A percentile compares a stretch with the other conserved stretches of the same genome.
phyloP scores from a whole-genome alignment of 805 yeast genomes.

The Metschnikowia matae region DNA sequence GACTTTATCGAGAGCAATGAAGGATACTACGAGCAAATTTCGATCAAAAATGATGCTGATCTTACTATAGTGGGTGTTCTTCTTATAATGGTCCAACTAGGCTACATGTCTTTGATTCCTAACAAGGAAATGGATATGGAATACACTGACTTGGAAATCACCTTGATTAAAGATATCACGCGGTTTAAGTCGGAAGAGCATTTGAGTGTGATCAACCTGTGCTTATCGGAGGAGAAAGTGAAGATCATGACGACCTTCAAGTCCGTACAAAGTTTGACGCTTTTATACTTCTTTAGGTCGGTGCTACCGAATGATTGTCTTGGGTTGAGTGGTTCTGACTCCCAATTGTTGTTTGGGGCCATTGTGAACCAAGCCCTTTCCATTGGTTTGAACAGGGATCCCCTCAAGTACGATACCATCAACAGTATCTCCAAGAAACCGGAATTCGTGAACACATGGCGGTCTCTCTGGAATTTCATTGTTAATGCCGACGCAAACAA shows the following conservation, averaged over 20 bases:
- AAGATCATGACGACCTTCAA: constrained; percentile 31
- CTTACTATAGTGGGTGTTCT: constrained; percentile 28
- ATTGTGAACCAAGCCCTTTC: constrained; percentile 36
- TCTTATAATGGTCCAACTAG: constrained; percentile 30
- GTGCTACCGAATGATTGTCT: constrained; percentile 42
- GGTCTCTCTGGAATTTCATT: constrained; percentile 34
- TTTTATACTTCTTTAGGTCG: constrained; percentile 31
- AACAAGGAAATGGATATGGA: constrained; percentile 27
- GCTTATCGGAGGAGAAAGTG: constrained; percentile 30
- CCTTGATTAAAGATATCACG: constrained; percentile 29
- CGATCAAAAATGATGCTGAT: constrained; percentile 29
- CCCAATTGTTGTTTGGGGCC: constrained; percentile 35
- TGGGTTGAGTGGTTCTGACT: constrained; percentile 39
- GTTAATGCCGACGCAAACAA: constrained; percentile 27
- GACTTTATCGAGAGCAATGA: constrained; percentile 10
- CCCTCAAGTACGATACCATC: constrained; percentile 27
- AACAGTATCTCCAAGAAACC: constrained; percentile 28
- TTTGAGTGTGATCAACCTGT: constrained; percentile 28
- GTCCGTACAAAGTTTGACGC: constrained; percentile 32
- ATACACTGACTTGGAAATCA: constrained; percentile 25
- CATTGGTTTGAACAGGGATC: constrained; percentile 41
- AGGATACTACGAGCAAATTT: constrained; percentile 20
- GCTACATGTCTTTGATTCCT: constrained; percentile 37
- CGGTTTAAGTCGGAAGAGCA: constrained; percentile 26
- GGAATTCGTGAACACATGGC: constrained; percentile 29